phyloP scores from a whole-genome alignment of 768 basidiomycete genomes.

The Psilocybe sp. region DNA sequence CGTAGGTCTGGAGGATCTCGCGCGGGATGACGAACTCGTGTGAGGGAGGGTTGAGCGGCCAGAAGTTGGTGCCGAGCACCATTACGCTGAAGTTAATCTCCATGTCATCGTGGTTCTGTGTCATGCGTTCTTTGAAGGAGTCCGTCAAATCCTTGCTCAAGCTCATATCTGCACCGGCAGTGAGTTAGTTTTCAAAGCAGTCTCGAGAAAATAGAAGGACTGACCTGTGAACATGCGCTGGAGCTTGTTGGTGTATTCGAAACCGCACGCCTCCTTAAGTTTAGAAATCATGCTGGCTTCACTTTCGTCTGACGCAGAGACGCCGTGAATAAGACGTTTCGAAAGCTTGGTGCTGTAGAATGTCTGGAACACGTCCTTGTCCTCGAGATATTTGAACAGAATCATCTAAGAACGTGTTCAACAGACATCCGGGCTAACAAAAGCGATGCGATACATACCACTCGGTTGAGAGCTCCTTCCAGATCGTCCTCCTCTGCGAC shows the following conservation, averaged over 20 bases:
- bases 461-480: constrained; percentile 88
- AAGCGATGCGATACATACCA: constrained; percentile 52
- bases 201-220: constrained; percentile 8
- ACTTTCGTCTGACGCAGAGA: constrained; percentile 94
- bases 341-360: constrained; percentile 98
- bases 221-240: constrained; percentile 99
- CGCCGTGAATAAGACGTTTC: constrained; percentile 88
- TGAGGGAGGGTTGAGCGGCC: constrained; percentile 85
- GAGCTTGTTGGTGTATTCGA: constrained; percentile 98
- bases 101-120: constrained; percentile 84
- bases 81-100: constrained; percentile 91
- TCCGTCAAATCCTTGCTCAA: constrained; percentile 96
- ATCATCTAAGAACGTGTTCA: constrained; percentile 72
- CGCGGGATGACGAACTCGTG: constrained; percentile 89
- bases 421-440: constrained; percentile 23
- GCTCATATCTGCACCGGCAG: constrained; percentile 74
- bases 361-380: constrained; percentile 99
- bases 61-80: constrained; percentile 96
- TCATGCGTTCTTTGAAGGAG: constrained; percentile 95
- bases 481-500: constrained; percentile 92
- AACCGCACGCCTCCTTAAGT: constrained; percentile 96
- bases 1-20: constrained; percentile 85
- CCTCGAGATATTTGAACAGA: constrained; percentile 97
- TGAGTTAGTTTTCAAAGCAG: background rate
- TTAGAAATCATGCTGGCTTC: constrained; percentile 99